These are phyloP conservation scores for Lachancea mirantina DNA, from an alignment of 805 yeast species.

Conservation along the genomic window DNA sequence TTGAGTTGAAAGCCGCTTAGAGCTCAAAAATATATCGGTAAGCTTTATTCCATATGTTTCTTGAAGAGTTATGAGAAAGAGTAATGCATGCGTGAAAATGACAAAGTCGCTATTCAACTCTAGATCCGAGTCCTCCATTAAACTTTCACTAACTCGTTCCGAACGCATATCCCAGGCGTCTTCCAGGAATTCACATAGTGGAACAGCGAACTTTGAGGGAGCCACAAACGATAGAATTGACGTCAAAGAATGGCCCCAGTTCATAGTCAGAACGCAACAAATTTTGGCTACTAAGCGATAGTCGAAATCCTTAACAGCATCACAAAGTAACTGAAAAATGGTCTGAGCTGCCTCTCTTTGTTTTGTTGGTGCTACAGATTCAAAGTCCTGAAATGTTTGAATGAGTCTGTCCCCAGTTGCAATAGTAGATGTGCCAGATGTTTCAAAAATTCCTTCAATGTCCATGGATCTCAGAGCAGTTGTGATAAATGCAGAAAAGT, in stretches of 20 bases:
- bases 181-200: conserved; percentile 49
- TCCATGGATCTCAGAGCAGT: conserved; percentile 23
- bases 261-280: conserved; percentile 43
- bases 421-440: conserved; percentile 42
- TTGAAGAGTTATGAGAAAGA: conserved; percentile 38
- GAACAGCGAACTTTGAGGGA: conserved; percentile 37
- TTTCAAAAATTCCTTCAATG: conserved; percentile 30
- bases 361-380: conserved; percentile 39
- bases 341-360: conserved; percentile 40
- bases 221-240: conserved; percentile 39
- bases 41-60: conserved; percentile 34
- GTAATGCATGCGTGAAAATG: conserved; percentile 56
- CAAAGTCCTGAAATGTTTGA: conserved; percentile 43
- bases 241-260: conserved; percentile 35
- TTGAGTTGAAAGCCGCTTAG: conserved; percentile 13
- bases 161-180: conserved; percentile 27
- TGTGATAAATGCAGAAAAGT: conserved; percentile 25
- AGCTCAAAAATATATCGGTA: conserved; percentile 20
- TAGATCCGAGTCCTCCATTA: conserved; percentile 42
- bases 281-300: conserved; percentile 42
- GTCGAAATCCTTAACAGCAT: conserved; percentile 37
- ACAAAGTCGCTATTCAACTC: conserved; percentile 61
- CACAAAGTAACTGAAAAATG: conserved; percentile 27
- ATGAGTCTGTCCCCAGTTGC: conserved; percentile 43
- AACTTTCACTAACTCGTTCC: conserved; percentile 24